Conservation (phyloP, 441 rosid species). For the Euphorbia schlechtendalii region DNA sequence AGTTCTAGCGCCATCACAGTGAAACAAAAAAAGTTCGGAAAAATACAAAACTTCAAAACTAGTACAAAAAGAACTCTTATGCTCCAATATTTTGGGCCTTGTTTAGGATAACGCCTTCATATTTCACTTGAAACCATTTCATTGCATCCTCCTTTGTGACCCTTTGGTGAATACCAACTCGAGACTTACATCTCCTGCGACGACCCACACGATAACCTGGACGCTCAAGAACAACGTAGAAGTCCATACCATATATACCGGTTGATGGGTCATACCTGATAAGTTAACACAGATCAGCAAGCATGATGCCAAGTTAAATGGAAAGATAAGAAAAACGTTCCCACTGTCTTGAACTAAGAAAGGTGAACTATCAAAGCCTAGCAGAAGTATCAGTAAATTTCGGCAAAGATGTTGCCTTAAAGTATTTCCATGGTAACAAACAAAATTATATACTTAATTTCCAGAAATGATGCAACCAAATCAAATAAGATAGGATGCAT, state of each 20-base stretch:
- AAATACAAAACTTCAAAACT: conserved; percentile 11
- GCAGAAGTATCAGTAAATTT: too few species aligned
- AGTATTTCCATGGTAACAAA: too few species aligned
- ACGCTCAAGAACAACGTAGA: conserved; percentile 81
- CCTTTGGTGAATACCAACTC: conserved; percentile 92
- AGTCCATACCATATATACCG: conserved; percentile 93
- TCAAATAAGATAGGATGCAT: neutral
- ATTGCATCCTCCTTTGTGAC: conserved; percentile 96
- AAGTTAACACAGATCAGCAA: neutral
- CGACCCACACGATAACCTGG: conserved; percentile 92
- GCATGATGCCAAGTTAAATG: neutral
- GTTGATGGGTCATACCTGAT: conserved; percentile 88
- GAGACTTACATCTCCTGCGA: conserved; percentile 80
- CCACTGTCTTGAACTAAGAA: too few species aligned
- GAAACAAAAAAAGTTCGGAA: conserved; percentile 3
- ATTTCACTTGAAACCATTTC: conserved; percentile 97
- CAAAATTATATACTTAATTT: too few species aligned
- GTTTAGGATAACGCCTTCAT: conserved; percentile 93
- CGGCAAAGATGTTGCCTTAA: too few species aligned
- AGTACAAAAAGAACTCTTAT: conserved; percentile 11
- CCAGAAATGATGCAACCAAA: too few species aligned
- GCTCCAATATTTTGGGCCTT: conserved; percentile 52
- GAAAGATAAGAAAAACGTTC: neutral
- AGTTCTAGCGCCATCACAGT: conserved; percentile 12
- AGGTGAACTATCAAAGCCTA: too few species aligned